Percentiles rank a stretch among this genome's conserved stretches.
These are phyloP conservation scores for Halophytophthora batemanensis DNA, from an alignment of 352 stramenopile species.

Conservation along the genomic window DNA sequence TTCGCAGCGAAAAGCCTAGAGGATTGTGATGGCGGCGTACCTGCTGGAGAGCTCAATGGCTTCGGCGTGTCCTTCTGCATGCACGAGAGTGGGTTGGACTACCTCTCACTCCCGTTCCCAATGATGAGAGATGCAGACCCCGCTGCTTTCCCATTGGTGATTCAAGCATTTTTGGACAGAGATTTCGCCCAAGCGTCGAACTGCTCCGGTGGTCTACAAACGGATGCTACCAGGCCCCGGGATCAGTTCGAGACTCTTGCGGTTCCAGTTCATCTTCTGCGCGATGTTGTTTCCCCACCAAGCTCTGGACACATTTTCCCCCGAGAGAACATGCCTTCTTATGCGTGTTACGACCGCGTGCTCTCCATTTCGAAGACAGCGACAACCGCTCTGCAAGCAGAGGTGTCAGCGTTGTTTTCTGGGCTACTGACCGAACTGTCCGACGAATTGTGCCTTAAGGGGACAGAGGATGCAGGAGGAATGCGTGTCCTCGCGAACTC, in stretches of 20 bases:
- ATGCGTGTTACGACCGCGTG: conserved; percentile 1
- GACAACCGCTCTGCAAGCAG: conserved; percentile 16
- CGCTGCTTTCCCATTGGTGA: conserved; percentile 14
- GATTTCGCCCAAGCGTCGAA: conserved; percentile 1
- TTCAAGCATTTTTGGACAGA: conserved; percentile 14
- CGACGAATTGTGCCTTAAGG: conserved; percentile 26
- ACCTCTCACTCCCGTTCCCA: conserved; percentile 25
- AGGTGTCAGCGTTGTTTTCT: conserved; percentile 30
- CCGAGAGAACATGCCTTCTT: conserved; percentile 6
- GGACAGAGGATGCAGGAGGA: conserved; percentile 21
- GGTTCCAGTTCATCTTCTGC: conserved; percentile 20
- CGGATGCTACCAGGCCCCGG: conserved; percentile 16
- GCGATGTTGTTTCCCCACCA: conserved; percentile 13
- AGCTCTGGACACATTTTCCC: conserved; percentile 18
- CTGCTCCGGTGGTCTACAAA: conserved; percentile 18
- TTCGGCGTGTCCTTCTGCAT: conserved; percentile 55
- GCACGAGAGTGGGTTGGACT: conserved; percentile 27
- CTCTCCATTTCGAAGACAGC: conserved; percentile 38
- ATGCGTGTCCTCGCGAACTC: conserved; percentile 34
- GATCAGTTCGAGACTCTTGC: conserved; percentile 33
- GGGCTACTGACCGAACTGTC: conserved; percentile 41
- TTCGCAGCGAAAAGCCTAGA: conserved; percentile 24
- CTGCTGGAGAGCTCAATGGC: conserved; percentile 36
- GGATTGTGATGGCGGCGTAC: conserved; percentile 16
- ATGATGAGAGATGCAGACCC: conserved; percentile 17